Evolutionary conservation across 352 stramenopile genomes (phyloP).

Genomic region (Sclerospora graminicola): DNA sequence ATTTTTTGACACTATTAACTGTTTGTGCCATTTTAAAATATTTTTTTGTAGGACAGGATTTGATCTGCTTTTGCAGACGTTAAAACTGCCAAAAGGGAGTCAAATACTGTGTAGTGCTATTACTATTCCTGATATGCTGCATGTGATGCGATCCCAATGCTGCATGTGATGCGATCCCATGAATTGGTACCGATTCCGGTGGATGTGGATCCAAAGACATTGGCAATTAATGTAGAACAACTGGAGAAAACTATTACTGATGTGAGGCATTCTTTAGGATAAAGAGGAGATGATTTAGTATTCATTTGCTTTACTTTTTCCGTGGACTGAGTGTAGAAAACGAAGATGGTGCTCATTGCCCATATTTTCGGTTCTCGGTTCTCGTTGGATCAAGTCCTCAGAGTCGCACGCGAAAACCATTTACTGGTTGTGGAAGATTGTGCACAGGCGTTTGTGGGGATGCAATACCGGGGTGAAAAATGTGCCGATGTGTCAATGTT

Average conservation of each 20-base stretch:
- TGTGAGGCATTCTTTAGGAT: too few species aligned
- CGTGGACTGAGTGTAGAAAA: too few species aligned
- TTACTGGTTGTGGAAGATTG: constrained; percentile 75
- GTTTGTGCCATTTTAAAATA: too few species aligned
- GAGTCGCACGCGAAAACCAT: constrained; percentile 31
- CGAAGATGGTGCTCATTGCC: too few species aligned
- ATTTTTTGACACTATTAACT: too few species aligned
- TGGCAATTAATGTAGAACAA: too few species aligned
- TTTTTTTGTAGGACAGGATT: constrained; percentile 51
- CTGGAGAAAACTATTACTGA: too few species aligned
- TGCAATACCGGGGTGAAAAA: constrained; percentile 50
- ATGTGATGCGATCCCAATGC: constrained; percentile 69
- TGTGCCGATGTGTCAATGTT: constrained; percentile 73
- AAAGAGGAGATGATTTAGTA: too few species aligned
- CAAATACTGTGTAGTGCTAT: constrained; percentile 76
- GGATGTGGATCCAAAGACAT: constrained; percentile 15
- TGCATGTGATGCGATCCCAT: constrained; percentile 68
- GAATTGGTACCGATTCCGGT: constrained; percentile 62
- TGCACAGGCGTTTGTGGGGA: constrained; percentile 59
- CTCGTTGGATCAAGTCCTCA: too few species aligned
- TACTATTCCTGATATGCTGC: constrained; percentile 82
- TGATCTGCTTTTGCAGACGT: constrained; percentile 67
- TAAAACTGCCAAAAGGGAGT: constrained; percentile 50
- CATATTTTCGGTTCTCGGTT: too few species aligned
- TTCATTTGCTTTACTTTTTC: too few species aligned